A percentile compares a stretch with the other conserved stretches of the same genome.
phyloP scores from a whole-genome alignment of 805 yeast species.

The Pichia cabralensis region DNA sequence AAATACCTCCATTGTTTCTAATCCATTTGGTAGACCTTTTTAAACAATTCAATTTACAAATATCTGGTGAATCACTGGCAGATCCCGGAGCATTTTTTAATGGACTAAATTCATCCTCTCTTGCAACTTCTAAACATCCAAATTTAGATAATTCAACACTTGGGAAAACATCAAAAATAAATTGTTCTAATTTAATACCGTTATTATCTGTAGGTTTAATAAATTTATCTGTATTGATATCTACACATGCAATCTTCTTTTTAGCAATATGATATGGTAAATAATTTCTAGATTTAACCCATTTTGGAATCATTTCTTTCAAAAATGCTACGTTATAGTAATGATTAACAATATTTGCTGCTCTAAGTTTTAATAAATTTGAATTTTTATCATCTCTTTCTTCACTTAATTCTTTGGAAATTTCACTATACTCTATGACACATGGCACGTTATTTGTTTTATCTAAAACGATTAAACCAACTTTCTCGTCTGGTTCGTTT shows the following conservation, averaged over 20 bases:
- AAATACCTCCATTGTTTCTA: constrained; percentile 52
- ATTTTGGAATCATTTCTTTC: constrained; percentile 44
- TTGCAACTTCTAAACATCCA: constrained; percentile 86
- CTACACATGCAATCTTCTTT: constrained; percentile 63
- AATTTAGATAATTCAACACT: constrained; percentile 59
- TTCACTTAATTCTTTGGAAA: constrained; percentile 61
- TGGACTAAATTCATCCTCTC: constrained; percentile 84
- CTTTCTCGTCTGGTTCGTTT: constrained; percentile 77
- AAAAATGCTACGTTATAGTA: constrained; percentile 81
- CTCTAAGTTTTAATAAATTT: constrained; percentile 58
- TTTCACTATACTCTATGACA: constrained; percentile 93
- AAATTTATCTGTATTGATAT: constrained; percentile 34
- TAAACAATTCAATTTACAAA: constrained; percentile 60
- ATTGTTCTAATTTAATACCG: constrained; percentile 93
- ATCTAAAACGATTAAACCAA: constrained; percentile 81
- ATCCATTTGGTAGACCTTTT: constrained; percentile 70
- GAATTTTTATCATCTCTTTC: constrained; percentile 46
- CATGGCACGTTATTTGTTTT: constrained; percentile 53
- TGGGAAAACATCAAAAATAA: constrained; percentile 93
- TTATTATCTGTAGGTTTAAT: constrained; percentile 67
- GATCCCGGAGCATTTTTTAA: constrained; percentile 84
- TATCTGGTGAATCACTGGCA: constrained; percentile 73
- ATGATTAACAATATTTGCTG: constrained; percentile 96
- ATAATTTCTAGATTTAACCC: constrained; percentile 55
- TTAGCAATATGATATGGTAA: constrained; percentile 93